Conservation (phyloP, 352 stramenopile species). For the Elongisporangium senticosum region DNA sequence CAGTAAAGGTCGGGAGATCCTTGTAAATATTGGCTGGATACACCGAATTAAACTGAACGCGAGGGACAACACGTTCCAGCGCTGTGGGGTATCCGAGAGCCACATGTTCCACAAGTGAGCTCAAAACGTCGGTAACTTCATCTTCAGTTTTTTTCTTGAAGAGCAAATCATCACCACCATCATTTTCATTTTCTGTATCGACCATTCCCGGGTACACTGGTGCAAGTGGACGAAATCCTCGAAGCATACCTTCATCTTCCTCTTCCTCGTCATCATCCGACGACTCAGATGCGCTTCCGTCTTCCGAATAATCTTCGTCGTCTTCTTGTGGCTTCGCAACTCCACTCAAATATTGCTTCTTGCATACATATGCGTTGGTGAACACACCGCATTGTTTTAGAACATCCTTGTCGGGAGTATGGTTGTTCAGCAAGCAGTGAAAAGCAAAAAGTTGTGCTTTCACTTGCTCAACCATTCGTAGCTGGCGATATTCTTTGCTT, state of each 20-base stretch:
- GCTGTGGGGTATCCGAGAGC: constrained; percentile 65
- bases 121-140: constrained; percentile 70
- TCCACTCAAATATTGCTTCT: constrained; percentile 51
- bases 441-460: constrained; percentile 87
- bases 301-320: constrained; percentile 74
- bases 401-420: constrained; percentile 79
- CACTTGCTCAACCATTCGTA: constrained; percentile 83
- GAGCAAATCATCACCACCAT: constrained; percentile 36
- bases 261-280: constrained; percentile 67
- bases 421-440: constrained; percentile 84
- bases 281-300: constrained; percentile 47
- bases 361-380: constrained; percentile 75
- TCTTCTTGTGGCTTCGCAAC: constrained; percentile 38
- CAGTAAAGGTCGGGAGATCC: constrained; percentile 46
- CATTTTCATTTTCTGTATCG: constrained; percentile 31
- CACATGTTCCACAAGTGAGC: constrained; percentile 77
- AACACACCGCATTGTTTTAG: constrained; percentile 83
- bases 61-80: constrained; percentile 32
- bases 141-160: constrained; percentile 59
- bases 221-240: constrained; percentile 22
- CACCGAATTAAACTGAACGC: constrained; percentile 42
- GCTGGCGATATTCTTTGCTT: constrained; percentile 48
- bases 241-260: constrained; percentile 38
- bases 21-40: constrained; percentile 49
- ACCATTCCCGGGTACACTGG: constrained; percentile 59